Evolutionary conservation across 495 filamentous ascomycete genomes (phyloP).

Genomic region (Daldinia caldariorum): DNA sequence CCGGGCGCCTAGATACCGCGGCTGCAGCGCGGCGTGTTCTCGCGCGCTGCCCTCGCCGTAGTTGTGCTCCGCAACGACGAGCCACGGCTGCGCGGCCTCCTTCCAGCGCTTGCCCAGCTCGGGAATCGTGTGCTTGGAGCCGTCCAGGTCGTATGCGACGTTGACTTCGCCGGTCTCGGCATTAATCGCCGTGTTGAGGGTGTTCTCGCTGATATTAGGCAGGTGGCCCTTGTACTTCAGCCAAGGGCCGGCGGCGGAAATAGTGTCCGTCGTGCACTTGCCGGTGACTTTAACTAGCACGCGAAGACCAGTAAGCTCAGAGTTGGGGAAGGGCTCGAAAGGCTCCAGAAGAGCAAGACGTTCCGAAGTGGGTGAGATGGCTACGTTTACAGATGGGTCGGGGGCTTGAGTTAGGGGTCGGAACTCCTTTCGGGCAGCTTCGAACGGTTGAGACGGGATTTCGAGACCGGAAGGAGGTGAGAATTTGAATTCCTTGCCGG

Average conservation of each 20-base stretch:
- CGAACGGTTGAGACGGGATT: slow-evolving; percentile 82
- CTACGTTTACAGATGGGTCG: slow-evolving; percentile 69
- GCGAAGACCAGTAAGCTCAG: slow-evolving; percentile 75
- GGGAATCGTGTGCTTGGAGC: slow-evolving; percentile 73
- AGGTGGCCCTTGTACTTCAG: slow-evolving; percentile 99
- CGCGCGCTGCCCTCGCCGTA: slow-evolving; percentile 96
- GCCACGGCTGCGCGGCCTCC: slow-evolving; percentile 74
- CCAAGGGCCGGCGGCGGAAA: slow-evolving; percentile 97
- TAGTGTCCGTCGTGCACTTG: slow-evolving; percentile 98
- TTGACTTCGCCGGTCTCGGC: slow-evolving; percentile 93
- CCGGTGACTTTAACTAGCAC: slow-evolving; percentile 96
- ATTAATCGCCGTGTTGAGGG: slow-evolving; percentile 92
- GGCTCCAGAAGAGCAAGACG: slow-evolving; percentile 92
- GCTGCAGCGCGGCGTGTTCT: slow-evolving; percentile 97
- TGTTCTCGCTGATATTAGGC: slow-evolving; percentile 96
- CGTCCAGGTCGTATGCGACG: slow-evolving; percentile 84
- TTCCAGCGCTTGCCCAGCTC: slow-evolving; percentile 88
- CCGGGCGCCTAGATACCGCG: slow-evolving; percentile 88
- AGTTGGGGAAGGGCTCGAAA: slow-evolving; percentile 82
- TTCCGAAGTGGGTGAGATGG: slow-evolving; percentile 83
- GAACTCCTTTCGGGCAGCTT: slow-evolving; percentile 78
- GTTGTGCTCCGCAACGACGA: slow-evolving; percentile 96
- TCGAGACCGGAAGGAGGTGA: slow-evolving; percentile 79
- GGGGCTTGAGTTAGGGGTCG: slow-evolving; percentile 75
- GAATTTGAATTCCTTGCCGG: slow-evolving; percentile 86